Percentiles rank a stretch among this genome's conserved stretches.
phyloP scores from a whole-genome alignment of 805 yeast genomes.

The Hanseniaspora taiwanica region DNA sequence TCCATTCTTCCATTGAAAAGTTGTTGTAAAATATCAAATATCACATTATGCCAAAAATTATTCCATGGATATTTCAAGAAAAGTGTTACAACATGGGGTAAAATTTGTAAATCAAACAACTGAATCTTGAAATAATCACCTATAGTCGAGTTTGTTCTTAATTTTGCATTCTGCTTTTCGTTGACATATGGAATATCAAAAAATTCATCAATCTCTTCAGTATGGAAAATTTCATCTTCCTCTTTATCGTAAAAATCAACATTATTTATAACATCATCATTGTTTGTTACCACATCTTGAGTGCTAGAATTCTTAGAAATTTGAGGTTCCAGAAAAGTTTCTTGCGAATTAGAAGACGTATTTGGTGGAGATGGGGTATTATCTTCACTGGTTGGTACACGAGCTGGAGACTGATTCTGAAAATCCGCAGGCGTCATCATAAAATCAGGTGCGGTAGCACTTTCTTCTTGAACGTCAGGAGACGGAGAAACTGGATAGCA shows the following conservation, averaged over 20 bases:
- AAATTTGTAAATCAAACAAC: slow-evolving; percentile 58
- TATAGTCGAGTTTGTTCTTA: slow-evolving; percentile 52
- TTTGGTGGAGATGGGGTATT: background rate
- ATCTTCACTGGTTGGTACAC: too few relatives aligned
- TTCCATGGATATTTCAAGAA: slow-evolving; percentile 91
- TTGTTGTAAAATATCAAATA: slow-evolving; percentile 92
- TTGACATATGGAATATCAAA: slow-evolving; percentile 25
- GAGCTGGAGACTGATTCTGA: too few relatives aligned
- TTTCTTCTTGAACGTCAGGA: too few relatives aligned
- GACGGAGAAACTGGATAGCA: too few relatives aligned
- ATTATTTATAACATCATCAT: background rate
- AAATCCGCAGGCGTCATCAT: too few relatives aligned
- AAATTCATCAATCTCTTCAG: slow-evolving; percentile 22
- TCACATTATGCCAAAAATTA: slow-evolving; percentile 92
- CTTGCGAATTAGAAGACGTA: background rate
- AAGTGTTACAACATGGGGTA: slow-evolving; percentile 54
- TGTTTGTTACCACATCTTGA: slow-evolving; percentile 14
- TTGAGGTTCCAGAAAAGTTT: slow-evolving; percentile 1
- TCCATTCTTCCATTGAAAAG: slow-evolving; percentile 79
- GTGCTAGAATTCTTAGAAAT: slow-evolving; percentile 1
- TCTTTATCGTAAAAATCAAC: slow-evolving; percentile 25
- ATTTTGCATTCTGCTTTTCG: slow-evolving; percentile 25
- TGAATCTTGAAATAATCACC: slow-evolving; percentile 84
- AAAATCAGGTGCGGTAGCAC: too few relatives aligned
- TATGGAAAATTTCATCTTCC: slow-evolving; percentile 7